Percentiles rank a stretch among this genome's conserved stretches.
These are phyloP conservation scores for Austroboletus niveus DNA, from an alignment of 1,284 basidiomycete genomes.

Conservation along the genomic window DNA sequence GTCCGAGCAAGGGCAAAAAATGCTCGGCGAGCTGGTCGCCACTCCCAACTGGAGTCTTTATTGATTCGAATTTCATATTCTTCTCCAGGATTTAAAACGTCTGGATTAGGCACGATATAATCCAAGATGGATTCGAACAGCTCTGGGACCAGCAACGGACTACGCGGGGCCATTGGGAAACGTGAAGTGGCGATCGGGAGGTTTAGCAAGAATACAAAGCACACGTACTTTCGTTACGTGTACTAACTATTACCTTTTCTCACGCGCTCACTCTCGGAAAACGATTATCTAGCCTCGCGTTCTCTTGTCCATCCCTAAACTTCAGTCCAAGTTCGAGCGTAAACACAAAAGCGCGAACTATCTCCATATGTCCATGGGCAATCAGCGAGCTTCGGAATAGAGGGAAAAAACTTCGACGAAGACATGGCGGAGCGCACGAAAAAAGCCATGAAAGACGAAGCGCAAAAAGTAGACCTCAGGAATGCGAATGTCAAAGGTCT, in stretches of 20 bases:
- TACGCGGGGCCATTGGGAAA: not conserved
- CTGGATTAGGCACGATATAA: not conserved
- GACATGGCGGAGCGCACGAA: constrained; percentile 17
- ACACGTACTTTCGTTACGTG: too few relatives aligned
- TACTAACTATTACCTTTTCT: not conserved
- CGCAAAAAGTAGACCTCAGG: constrained; percentile 73
- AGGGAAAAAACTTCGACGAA: constrained; percentile 40
- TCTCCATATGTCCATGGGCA: constrained; percentile 46
- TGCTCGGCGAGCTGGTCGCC: not conserved
- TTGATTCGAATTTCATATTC: not conserved
- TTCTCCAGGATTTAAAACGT: not conserved
- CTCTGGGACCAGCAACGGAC: constrained; percentile 1
- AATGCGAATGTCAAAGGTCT: constrained; percentile 87
- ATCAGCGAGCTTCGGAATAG: constrained; percentile 57
- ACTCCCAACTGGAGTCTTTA: not conserved
- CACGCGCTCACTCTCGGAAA: not conserved
- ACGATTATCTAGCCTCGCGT: constrained; percentile 37
- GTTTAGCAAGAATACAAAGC: too few relatives aligned
- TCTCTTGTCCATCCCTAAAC: constrained; percentile 45
- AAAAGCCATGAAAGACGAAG: constrained; percentile 41
- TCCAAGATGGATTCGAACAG: not conserved
- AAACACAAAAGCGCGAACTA: constrained; percentile 42
- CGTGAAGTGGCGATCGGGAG: too few relatives aligned
- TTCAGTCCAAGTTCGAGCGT: constrained; percentile 47
- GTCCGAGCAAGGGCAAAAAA: not conserved